Conservation (phyloP, 2,329 filamentous ascomycete genomes). For the Fusarium sp. region DNA sequence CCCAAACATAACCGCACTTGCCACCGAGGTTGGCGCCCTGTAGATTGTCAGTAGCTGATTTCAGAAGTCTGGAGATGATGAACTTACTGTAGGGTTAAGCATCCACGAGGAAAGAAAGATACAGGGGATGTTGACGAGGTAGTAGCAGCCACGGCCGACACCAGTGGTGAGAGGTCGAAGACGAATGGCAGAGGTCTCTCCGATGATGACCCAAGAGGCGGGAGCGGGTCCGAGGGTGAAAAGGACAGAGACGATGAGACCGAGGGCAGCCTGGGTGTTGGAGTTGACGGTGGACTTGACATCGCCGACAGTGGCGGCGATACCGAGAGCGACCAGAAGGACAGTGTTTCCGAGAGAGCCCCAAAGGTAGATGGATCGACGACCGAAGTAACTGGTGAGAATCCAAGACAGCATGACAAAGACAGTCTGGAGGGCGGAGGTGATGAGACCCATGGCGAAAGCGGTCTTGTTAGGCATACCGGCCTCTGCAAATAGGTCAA, state of each 20-base stretch:
- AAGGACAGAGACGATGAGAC: conserved; percentile 71
- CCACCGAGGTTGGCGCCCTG: conserved; percentile 57
- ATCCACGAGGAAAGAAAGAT: conserved; percentile 70
- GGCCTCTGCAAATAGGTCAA: conserved; percentile 59
- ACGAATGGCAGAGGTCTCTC: conserved; percentile 72
- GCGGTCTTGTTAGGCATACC: conserved; percentile 63
- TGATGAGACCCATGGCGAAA: conserved; percentile 71
- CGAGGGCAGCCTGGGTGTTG: conserved; percentile 68
- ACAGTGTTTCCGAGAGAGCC: conserved; percentile 63
- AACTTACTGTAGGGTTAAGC: conserved; percentile 63
- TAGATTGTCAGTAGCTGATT: conserved; percentile 37
- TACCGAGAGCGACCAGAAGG: conserved; percentile 66
- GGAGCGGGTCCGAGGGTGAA: conserved; percentile 71
- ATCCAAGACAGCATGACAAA: conserved; percentile 75
- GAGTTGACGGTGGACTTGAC: conserved; percentile 49
- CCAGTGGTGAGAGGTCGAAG: conserved; percentile 73
- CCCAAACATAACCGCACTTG: conserved; percentile 70
- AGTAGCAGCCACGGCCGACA: conserved; percentile 70
- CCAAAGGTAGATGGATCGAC: conserved; percentile 71
- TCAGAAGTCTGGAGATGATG: accelerated
- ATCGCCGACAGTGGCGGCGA: conserved; percentile 62
- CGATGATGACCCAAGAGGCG: conserved; percentile 73
- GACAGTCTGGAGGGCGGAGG: conserved; percentile 68
- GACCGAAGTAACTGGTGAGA: conserved; percentile 70
- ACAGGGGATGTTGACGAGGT: conserved; percentile 71